Conservation (phyloP, 2,329 filamentous ascomycete species). For the Colletotrichum sp. region DNA sequence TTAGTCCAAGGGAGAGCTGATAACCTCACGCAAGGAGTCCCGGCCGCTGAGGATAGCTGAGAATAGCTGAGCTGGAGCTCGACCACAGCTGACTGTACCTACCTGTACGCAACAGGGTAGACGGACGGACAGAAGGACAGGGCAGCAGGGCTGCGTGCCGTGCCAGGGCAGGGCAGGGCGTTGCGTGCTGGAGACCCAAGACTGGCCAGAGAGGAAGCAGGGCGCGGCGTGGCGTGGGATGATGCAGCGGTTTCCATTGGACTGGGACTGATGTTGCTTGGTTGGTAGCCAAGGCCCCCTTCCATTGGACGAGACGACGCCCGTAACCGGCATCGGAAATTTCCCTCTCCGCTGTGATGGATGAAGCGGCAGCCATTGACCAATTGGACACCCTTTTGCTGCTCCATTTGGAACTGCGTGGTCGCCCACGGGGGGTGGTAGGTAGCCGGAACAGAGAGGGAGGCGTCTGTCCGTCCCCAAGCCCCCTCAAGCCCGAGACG, state of each 20-base stretch:
- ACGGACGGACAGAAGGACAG: neutral
- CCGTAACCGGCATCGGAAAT: constrained; percentile 15
- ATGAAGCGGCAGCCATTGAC: neutral
- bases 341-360: neutral
- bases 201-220: neutral
- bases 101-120: neutral
- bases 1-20: neutral
- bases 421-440: neutral
- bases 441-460: neutral
- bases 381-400: neutral
- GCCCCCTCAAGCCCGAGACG: neutral
- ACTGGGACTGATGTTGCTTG: neutral
- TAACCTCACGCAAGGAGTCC: neutral
- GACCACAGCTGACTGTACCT: neutral
- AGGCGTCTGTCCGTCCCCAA: neutral
- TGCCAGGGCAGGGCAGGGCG: neutral
- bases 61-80: neutral
- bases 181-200: neutral
- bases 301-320: neutral
- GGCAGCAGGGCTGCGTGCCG: neutral
- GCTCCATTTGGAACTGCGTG: neutral
- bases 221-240: neutral
- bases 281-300: neutral
- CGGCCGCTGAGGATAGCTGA: neutral
- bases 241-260: constrained; percentile 17